Base-by-base conservation (phyloP, 2,329 filamentous ascomycete species). In the Stagonosporopsis tanaceti region DNA sequence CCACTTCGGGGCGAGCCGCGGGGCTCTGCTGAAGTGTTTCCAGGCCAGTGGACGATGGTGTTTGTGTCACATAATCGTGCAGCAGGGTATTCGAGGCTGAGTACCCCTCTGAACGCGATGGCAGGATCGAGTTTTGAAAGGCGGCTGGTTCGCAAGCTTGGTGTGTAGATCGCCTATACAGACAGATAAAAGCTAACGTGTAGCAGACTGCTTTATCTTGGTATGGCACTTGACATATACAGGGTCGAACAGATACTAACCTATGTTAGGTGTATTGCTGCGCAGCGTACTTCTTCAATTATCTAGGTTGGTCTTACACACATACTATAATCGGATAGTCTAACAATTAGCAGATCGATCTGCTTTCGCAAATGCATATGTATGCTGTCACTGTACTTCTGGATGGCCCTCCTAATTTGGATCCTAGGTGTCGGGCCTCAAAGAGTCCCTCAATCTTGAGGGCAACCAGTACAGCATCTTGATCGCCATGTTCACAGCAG, bases 241-340 rank as follows among this genome's bases (percentile, higher is more conserved):
- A 44, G 28, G 24, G 35, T 25, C 27, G 20, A 27, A 15, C 11
- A 2, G 27, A 5, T 37, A 4, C 45, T 60, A 45, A 62, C 15
- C 2, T 14, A 3, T 30, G n/a, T 12, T 39, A 68, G 65, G 60
- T 70, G 22, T 72, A 72, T 46, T 72, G 67, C 41, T 72, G 69
- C 46, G 63, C 68, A 24, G 68, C 66, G 15, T 72, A 71, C 50
- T 72, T 71, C n/a, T 71, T 72, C 62, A 72, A 72, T 20, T 72
- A 72, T 44, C 53, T 72, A 20, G 69, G 69, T 64, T 14, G 35
- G 62, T 47, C 35, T 17, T 24, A 24, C 30, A 11, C 20, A 20
- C 27, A n/a, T 20, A n/a, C 20, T 17, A 25, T 2, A 3, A 27
- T 14, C 9, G 7, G 1, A n/a, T 22, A 22, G 8, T 40, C 40